These are phyloP conservation scores for Amanita phalloides DNA, from an alignment of 768 basidiomycete species.

Conservation along the genomic window DNA sequence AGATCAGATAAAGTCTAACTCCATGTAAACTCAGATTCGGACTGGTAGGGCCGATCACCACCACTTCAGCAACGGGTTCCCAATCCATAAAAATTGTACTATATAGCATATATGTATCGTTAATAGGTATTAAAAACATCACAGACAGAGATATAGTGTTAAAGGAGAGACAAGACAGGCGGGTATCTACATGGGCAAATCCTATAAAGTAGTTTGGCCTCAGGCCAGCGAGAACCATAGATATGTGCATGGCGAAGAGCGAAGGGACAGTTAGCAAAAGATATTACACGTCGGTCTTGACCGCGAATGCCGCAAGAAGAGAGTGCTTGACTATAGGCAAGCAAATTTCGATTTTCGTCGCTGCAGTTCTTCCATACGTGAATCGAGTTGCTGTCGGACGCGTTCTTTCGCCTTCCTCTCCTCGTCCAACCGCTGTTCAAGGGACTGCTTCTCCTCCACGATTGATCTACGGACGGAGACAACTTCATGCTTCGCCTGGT, in stretches of 20 bases:
- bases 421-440: constrained; percentile 76
- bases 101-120: constrained; percentile 14
- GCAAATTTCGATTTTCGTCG: constrained; percentile 89
- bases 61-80: no score
- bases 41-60: no score
- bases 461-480: constrained; percentile 67
- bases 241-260: constrained; percentile 16
- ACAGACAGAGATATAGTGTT: constrained; percentile 19
- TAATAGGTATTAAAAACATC: constrained; percentile 13
- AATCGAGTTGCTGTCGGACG: constrained; percentile 76
- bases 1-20: background rate
- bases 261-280: constrained; percentile 8
- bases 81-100: background rate
- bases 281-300: background rate
- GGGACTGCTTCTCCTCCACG: constrained; percentile 80
- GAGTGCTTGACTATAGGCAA: constrained; percentile 48
- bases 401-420: constrained; percentile 87
- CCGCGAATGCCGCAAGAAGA: constrained; percentile 1
- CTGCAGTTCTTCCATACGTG: constrained; percentile 77
- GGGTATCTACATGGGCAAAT: constrained; percentile 34
- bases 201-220: constrained; percentile 10
- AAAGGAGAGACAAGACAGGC: constrained; percentile 22
- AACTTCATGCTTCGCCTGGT: constrained; percentile 73
- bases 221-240: constrained; percentile 6
- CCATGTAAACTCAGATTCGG: no score